phyloP scores from a whole-genome alignment of 805 yeast species.

The Priceomyces fermenticarens region DNA sequence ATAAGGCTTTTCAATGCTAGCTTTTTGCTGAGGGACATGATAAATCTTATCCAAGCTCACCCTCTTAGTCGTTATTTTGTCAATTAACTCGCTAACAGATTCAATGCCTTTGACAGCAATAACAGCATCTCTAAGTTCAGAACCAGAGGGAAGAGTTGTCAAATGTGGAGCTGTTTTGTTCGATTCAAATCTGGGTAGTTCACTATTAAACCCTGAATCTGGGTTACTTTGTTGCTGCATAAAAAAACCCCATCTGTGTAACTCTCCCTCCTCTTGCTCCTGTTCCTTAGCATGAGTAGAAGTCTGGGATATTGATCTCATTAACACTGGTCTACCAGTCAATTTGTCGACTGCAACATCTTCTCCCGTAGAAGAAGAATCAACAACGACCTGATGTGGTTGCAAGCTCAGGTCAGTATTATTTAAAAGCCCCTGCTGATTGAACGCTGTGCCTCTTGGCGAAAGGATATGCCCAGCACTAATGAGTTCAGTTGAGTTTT shows the following conservation, averaged over 20 bases:
- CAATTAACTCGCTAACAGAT: slow-evolving; percentile 63
- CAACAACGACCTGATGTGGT: slow-evolving; percentile 74
- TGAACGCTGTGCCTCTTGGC: slow-evolving; percentile 31
- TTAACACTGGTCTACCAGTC: slow-evolving; percentile 70
- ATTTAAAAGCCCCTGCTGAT: slow-evolving; percentile 18
- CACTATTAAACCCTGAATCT: slow-evolving; percentile 9
- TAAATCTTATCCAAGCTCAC: slow-evolving; percentile 52
- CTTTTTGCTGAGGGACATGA: slow-evolving; percentile 7
- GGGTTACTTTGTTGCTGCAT: slow-evolving; percentile 56
- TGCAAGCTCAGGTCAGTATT: slow-evolving; percentile 27
- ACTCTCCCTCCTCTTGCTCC: slow-evolving; percentile 90
- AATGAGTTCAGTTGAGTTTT: slow-evolving; percentile 47
- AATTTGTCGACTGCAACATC: slow-evolving; percentile 58
- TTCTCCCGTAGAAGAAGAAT: slow-evolving; percentile 52
- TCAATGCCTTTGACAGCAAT: slow-evolving; percentile 75
- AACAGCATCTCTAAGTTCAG: slow-evolving; percentile 56
- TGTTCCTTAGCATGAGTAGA: slow-evolving; percentile 68
- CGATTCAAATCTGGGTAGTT: slow-evolving; percentile 5
- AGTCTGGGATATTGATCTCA: slow-evolving; percentile 62
- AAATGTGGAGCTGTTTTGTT: slow-evolving; percentile 23
- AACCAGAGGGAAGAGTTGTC: slow-evolving; percentile 50
- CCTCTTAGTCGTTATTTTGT: slow-evolving; percentile 56
- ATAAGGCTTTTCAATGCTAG: background rate
- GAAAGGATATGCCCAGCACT: slow-evolving; percentile 53
- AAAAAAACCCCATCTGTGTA: slow-evolving; percentile 82